These are phyloP conservation scores for Bertia moriformis DNA, from an alignment of 2,329 filamentous ascomycete genomes.

Conservation along the genomic window DNA sequence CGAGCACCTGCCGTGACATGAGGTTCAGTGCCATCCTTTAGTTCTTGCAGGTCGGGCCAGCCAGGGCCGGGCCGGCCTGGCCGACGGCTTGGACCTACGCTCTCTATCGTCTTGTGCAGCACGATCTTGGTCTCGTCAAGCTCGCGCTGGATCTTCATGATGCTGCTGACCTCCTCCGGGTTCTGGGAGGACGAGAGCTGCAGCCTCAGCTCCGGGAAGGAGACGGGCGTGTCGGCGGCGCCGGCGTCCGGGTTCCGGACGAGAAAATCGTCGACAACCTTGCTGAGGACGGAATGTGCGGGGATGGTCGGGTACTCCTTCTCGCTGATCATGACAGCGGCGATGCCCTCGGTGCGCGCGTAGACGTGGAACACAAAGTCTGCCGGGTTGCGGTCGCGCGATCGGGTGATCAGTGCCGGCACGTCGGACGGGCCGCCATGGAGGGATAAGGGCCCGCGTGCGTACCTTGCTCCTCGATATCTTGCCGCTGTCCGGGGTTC, in stretches of 20 bases:
- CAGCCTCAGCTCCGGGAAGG: slow-evolving; percentile 63
- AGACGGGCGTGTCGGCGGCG: slow-evolving; percentile 36
- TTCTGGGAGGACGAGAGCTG: slow-evolving; percentile 69
- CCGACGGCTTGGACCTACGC: slow-evolving; percentile 24
- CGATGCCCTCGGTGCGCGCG: slow-evolving; percentile 58
- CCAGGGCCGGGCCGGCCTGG: not conserved
- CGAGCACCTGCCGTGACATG: slow-evolving; percentile 32
- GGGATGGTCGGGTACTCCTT: slow-evolving; percentile 64
- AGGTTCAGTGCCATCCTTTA: no score
- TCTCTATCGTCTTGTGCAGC: slow-evolving; percentile 91
- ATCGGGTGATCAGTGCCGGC: not conserved
- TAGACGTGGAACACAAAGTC: slow-evolving; percentile 69
- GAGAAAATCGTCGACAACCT: slow-evolving; percentile 78
- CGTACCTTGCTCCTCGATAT: slow-evolving; percentile 67
- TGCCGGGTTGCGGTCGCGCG: slow-evolving; percentile 7
- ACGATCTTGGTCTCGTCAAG: slow-evolving; percentile 96
- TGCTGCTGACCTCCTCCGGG: slow-evolving; percentile 75
- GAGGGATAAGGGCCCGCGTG: slow-evolving; percentile 2
- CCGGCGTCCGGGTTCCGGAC: slow-evolving; percentile 61
- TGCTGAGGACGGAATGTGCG: slow-evolving; percentile 74
- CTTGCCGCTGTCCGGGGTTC: slow-evolving; percentile 65
- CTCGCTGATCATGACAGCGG: slow-evolving; percentile 65
- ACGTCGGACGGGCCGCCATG: slow-evolving; percentile 5
- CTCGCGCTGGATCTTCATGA: slow-evolving; percentile 91
- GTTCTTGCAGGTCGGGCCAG: no score